A percentile compares a stretch with the other conserved stretches of the same genome.
These are phyloP conservation scores for Curvularia verruculosa DNA, from an alignment of 2,329 filamentous ascomycete genomes.

Conservation along the genomic window DNA sequence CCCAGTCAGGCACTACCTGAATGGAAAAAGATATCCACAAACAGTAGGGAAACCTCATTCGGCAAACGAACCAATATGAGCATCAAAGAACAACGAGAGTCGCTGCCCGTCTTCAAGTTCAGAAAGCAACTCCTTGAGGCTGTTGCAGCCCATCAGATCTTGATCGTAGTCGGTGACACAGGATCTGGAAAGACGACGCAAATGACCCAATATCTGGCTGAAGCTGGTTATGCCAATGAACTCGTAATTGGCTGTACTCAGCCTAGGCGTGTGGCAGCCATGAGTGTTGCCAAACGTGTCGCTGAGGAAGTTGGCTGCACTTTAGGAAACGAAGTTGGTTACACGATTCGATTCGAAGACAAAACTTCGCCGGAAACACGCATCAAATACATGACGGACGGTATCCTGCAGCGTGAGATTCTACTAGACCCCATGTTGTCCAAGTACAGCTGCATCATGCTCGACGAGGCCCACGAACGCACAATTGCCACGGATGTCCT, in stretches of 20 bases:
- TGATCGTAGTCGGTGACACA: conserved; percentile 97
- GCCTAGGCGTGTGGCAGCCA: conserved; percentile 94
- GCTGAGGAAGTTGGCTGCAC: conserved; percentile 94
- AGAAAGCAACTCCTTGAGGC: conserved; percentile 86
- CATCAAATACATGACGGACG: conserved; percentile 99
- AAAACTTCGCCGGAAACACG: conserved; percentile 86
- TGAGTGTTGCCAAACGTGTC: conserved; percentile 98
- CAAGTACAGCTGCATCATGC: conserved; percentile 96
- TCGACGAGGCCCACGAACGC: conserved; percentile 97
- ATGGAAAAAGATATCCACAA: conserved; percentile 85
- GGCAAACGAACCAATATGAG: conserved; percentile 88
- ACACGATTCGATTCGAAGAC: conserved; percentile 99
- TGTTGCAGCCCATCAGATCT: conserved; percentile 82
- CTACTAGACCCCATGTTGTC: conserved; percentile 93
- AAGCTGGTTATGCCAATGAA: conserved; percentile 84
- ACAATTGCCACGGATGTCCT: conserved; percentile 96
- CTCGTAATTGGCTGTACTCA: conserved; percentile 97
- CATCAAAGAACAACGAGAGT: conserved; percentile 93
- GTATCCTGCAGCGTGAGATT: conserved; percentile 95
- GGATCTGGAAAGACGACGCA: conserved; percentile 98
- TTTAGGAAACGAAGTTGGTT: conserved; percentile 93
- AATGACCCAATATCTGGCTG: conserved; percentile 91
- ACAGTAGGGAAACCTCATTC: conserved; percentile 78
- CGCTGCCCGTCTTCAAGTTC: conserved; percentile 87
- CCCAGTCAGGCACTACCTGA: conserved; percentile 77